Percentiles rank a stretch among this genome's conserved stretches.
Evolutionary conservation across 2,329 filamentous ascomycete species (phyloP).

Genomic region (Colletotrichum aenigma): DNA sequence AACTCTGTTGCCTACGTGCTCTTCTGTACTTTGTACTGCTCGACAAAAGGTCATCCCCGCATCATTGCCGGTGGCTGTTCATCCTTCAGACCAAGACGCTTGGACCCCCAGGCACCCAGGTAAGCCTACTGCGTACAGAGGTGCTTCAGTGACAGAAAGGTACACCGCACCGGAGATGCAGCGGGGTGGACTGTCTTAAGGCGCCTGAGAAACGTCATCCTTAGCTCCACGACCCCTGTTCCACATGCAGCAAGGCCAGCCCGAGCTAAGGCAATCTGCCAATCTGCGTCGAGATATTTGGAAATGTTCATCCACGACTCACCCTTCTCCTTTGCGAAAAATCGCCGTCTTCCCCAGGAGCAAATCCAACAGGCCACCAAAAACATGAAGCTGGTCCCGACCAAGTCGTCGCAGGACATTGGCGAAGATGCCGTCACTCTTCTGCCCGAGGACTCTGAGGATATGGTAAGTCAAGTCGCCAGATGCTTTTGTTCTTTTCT

Average conservation of each 20-base stretch:
- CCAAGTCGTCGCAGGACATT: conserved; percentile 39
- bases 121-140: background rate
- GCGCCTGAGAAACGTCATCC: background rate
- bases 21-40: background rate
- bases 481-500: background rate
- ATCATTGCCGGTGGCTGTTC: background rate
- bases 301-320: background rate
- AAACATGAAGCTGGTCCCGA: conserved; percentile 44
- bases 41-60: background rate
- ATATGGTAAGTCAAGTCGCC: conserved; percentile 42
- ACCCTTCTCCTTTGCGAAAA: background rate
- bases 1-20: background rate
- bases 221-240: background rate
- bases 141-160: background rate
- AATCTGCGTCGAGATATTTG: conserved; percentile 13
- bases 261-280: background rate
- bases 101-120: background rate
- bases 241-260: background rate
- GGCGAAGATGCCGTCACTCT: conserved; percentile 46
- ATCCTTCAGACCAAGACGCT: background rate
- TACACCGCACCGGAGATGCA: background rate
- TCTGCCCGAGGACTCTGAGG: conserved; percentile 49
- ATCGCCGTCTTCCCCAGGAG: background rate
- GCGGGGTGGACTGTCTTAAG: background rate
- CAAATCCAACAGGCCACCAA: background rate